These are phyloP conservation scores for Bertia moriformis DNA, from an alignment of 2,329 filamentous ascomycete species.

Conservation along the genomic window DNA sequence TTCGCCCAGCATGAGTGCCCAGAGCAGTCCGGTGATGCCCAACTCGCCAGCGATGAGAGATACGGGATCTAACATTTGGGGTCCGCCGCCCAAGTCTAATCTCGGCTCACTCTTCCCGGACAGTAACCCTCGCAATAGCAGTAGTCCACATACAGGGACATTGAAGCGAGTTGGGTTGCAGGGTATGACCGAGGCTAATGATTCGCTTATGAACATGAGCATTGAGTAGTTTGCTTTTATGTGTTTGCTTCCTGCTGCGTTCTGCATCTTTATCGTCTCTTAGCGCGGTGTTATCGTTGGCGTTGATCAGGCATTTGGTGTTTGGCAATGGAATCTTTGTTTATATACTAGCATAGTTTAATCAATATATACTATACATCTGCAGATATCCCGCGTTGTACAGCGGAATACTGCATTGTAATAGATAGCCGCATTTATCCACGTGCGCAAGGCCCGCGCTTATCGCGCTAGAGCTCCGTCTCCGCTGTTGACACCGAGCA, in stretches of 20 bases:
- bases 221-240: constrained; percentile 61
- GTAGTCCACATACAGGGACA: constrained; percentile 33
- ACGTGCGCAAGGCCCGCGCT: neutral
- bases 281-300: neutral
- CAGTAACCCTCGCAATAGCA: constrained; percentile 31
- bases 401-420: too few relatives aligned
- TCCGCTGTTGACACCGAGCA: too few relatives aligned
- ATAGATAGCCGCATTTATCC: neutral
- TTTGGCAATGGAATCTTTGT: too few relatives aligned
- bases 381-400: too few relatives aligned
- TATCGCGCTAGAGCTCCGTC: neutral
- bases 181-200: constrained; percentile 90
- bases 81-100: constrained; percentile 16
- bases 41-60: constrained; percentile 60
- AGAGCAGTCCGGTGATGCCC: constrained; percentile 79
- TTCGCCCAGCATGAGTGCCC: constrained; percentile 76
- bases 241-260: too few relatives aligned
- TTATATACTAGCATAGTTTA: neutral
- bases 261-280: too few relatives aligned
- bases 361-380: too few relatives aligned
- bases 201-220: constrained; percentile 91
- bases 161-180: constrained; percentile 54
- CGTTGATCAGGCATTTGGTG: neutral
- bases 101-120: neutral
- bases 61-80: constrained; percentile 61